Evolutionary conservation across 2,329 filamentous ascomycete genomes (phyloP), one percentile per base, ranked within the genome.

Genomic region (Colletotrichum viniferum): DNA sequence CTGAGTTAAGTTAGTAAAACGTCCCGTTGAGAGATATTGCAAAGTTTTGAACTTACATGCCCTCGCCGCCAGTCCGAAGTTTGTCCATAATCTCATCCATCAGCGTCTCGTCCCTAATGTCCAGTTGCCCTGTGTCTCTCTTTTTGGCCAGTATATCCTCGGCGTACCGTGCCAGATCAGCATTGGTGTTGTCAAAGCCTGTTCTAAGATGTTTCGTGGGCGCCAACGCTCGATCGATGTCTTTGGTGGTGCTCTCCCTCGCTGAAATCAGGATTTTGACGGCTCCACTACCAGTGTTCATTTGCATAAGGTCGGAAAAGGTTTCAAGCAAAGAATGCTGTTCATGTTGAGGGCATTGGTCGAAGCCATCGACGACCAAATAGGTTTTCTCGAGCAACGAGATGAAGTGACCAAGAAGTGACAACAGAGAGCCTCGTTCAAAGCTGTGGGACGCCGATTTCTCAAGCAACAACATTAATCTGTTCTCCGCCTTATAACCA

Each of bases 21-120:
- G 0, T 5, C 3, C 1, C 6, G 2, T 0, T 3, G 0, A 14
- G 0, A 38, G 0, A 26, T 3, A 4, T 18, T 14, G 14, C 0
- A 10, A 4, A 18, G 12, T 2, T 24, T 1, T 0, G 3, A 32
- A 21, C 82, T 69, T 77, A 85, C 84, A 85, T 85, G 62, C 83
- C 83, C 63, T 83, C 75, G 2, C 84, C 81, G 21, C 60, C 60
- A 0, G 1, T 1, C 3, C 0, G 21, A 0, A 63, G 12, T 21
- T 5, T 7, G 0, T 26, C 4, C 4, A 2, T 0, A 0, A 63
- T 36, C 0, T 38, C 0, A 1, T 5, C 0, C n/a, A 28, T n/a
- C 1, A 62, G 4, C 0, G 7, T 5, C 2, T 36, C 5, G 12
- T 36, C 18, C 0, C n/a, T 0, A 13, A 62, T 8, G 0, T 14